Evolutionary conservation across 257 asterid genomes (phyloP).

Genomic region (Jaltomata sinuosa): DNA sequence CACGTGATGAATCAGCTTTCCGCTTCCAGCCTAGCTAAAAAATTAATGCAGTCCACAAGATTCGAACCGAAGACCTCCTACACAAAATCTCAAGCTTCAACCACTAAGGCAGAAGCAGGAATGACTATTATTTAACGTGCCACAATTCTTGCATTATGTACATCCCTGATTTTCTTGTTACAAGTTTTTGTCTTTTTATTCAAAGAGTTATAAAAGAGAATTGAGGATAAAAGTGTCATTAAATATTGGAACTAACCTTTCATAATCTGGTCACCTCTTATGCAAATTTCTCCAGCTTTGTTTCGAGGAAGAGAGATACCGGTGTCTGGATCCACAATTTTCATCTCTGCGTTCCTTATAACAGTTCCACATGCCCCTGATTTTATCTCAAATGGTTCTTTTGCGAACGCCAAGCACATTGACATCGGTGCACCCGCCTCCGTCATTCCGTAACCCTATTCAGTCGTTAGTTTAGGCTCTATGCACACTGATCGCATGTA

Average conservation of each 20-base stretch:
- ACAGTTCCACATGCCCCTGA: constrained; percentile 92
- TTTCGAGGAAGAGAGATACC: constrained; percentile 58
- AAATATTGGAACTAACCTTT: constrained; percentile 43
- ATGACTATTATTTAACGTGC: too few relatives aligned
- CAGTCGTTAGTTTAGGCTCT: not conserved
- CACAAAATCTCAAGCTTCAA: too few relatives aligned
- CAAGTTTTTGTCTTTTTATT: not conserved
- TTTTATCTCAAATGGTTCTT: constrained; percentile 66
- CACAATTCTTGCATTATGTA: not conserved
- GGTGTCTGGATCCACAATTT: constrained; percentile 53
- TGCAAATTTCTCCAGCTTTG: constrained; percentile 78
- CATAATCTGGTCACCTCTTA: constrained; percentile 90
- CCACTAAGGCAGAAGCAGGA: too few relatives aligned
- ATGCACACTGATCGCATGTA: not conserved
- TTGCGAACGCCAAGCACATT: constrained; percentile 86
- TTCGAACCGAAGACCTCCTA: too few relatives aligned
- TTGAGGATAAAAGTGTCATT: not conserved
- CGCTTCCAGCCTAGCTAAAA: too few relatives aligned
- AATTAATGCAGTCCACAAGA: too few relatives aligned
- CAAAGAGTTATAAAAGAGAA: not conserved
- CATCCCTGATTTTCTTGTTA: not conserved
- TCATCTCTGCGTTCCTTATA: constrained; percentile 86
- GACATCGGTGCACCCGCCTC: constrained; percentile 91
- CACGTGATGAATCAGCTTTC: too few relatives aligned
- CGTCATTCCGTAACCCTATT: constrained; percentile 89